A percentile compares a stretch with the other conserved stretches of the same genome.
These are phyloP conservation scores for Hypomontagnella submonticulosa DNA, from an alignment of 495 filamentous ascomycete species.

Conservation along the genomic window DNA sequence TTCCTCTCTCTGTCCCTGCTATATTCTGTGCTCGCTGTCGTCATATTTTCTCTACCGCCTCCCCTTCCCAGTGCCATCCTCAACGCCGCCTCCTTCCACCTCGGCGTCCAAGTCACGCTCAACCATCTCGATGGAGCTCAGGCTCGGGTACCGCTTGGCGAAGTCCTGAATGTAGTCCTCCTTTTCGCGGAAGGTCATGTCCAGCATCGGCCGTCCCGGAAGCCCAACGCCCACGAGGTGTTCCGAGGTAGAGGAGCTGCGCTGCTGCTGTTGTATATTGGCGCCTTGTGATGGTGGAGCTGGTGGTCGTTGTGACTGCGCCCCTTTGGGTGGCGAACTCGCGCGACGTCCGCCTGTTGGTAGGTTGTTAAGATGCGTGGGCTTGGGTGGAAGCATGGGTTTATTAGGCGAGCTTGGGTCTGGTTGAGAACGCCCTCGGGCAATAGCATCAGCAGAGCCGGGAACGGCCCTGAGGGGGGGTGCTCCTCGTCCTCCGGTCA, in stretches of 20 bases:
- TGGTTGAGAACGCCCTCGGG: slow-evolving; percentile 34
- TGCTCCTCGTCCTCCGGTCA: slow-evolving; percentile 24
- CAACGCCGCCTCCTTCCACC: slow-evolving; percentile 1
- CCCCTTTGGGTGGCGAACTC: slow-evolving; percentile 53
- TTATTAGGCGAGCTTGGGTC: slow-evolving; percentile 37
- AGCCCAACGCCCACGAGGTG: slow-evolving; percentile 55
- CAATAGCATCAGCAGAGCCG: slow-evolving; percentile 29
- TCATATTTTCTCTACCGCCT: background rate
- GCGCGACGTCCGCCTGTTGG: slow-evolving; percentile 49
- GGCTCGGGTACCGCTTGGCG: slow-evolving; percentile 81
- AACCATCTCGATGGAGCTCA: slow-evolving; percentile 85
- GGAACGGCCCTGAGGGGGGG: slow-evolving; percentile 40
- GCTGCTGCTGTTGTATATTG: background rate
- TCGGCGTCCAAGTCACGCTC: slow-evolving; percentile 62
- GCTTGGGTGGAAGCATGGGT: slow-evolving; percentile 55
- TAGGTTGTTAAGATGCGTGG: slow-evolving; percentile 62
- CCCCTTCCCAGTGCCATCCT: background rate
- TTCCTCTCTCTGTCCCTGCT: background rate
- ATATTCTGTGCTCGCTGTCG: background rate
- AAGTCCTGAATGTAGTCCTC: slow-evolving; percentile 73
- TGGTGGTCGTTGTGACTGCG: slow-evolving; percentile 9
- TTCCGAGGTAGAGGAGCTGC: slow-evolving; percentile 37
- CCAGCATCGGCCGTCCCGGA: slow-evolving; percentile 54
- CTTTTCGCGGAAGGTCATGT: slow-evolving; percentile 61
- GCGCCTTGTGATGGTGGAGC: slow-evolving; percentile 13